These are phyloP conservation scores for Candida nitratophila DNA, from an alignment of 805 yeast genomes.

Conservation along the genomic window DNA sequence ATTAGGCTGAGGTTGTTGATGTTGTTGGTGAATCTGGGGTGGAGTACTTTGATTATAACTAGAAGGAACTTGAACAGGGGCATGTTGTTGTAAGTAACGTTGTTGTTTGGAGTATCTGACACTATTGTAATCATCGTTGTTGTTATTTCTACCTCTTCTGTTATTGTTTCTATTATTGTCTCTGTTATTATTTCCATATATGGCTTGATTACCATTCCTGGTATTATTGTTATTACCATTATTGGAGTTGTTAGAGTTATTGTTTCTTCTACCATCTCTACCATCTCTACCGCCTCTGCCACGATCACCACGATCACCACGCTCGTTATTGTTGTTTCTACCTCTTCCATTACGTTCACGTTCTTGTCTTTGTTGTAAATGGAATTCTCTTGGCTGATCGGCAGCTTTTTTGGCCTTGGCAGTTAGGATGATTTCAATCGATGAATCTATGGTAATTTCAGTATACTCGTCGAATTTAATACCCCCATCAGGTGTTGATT, in stretches of 20 bases:
- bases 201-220: constrained; percentile 11
- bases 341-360: not conserved
- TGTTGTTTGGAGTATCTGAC: constrained; percentile 8
- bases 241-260: no score
- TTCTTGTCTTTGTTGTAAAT: constrained; percentile 3
- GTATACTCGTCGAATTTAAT: constrained; percentile 80
- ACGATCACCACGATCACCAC: not conserved
- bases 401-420: constrained; percentile 31
- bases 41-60: constrained; percentile 1
- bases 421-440: constrained; percentile 45
- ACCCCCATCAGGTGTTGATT: constrained; percentile 60
- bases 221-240: constrained; percentile 4
- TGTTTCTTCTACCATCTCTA: constrained; percentile 2
- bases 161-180: constrained; percentile 3
- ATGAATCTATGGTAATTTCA: constrained; percentile 57
- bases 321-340: not conserved
- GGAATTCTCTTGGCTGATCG: constrained; percentile 7
- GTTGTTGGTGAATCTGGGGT: not conserved
- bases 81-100: constrained; percentile 12
- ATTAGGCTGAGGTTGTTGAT: not conserved
- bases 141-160: constrained; percentile 6
- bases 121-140: constrained; percentile 7
- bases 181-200: constrained; percentile 6
- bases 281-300: constrained; percentile 8
- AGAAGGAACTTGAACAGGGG: constrained; percentile 7